Base-by-base conservation (phyloP, 2,329 filamentous ascomycete species). In the Colletotrichum brevisporum region DNA sequence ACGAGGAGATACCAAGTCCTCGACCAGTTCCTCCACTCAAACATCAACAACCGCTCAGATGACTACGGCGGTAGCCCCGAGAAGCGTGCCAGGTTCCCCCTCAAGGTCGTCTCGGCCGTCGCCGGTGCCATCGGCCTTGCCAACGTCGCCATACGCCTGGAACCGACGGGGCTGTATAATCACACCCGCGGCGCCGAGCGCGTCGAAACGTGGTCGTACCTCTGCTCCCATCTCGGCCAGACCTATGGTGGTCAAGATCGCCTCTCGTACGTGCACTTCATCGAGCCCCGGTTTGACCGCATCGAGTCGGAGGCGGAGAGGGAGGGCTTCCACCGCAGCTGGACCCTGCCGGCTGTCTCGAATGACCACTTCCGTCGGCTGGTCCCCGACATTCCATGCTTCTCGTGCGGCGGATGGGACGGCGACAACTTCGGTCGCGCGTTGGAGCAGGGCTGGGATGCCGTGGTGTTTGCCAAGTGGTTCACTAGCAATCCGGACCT, bases 241-340 rank as follows among this genome's bases (percentile, higher is more conserved):
- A 72, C 71, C 10, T 71, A 81, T 9, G 73, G 76, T 5, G 72
- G 75, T n/a, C 59, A 74, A 13, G 71, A 77, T 16, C 66, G 73
- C 60, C 72, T 85, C 39, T 82, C 82, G 0, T 86, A 86, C 64
- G 80, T 85, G n/a, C 83, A 81, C 73, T 82, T 85, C 48, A 81
- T 86, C 62, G 84, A 85, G 74, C 84, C 84, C 74, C 76, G 83
- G 13, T 84, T 78, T 73, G 83, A 86, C 63, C 83, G 84, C 74
- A 79, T 85, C 57, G 24, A 36, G 5, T 45, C 50, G 5, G 71
- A 80, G 60, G 77, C 76, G 16, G 81, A 82, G 67, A 71, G 78
- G 66, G 75, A 81, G 39, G 78, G 79, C 21, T 78, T 83, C 18
- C 72, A 77, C n/a, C 74, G 75, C 15, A 80, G 80, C 55, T 80